A percentile compares a stretch with the other conserved stretches of the same genome.
Conservation (phyloP, 1,139 yeast genomes). For the Diutina scorzettiae region DNA sequence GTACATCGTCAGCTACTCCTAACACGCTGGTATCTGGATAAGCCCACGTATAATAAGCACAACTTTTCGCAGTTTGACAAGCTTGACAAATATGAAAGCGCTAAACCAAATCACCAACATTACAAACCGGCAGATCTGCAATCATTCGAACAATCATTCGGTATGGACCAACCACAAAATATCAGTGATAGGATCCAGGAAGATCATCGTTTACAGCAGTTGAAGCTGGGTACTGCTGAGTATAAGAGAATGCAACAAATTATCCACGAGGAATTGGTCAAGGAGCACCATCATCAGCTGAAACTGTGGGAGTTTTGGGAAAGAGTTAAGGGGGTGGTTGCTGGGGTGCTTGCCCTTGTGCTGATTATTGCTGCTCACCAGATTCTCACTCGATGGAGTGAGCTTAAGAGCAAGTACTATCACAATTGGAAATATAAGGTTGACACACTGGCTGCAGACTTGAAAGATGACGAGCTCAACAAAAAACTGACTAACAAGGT, state of each 20-base stretch:
- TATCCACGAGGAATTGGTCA: constrained; percentile 19
- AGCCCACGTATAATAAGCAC: neutral
- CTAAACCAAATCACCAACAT: neutral
- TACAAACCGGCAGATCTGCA: neutral
- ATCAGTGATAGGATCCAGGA: constrained; percentile 11
- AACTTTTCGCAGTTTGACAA: neutral
- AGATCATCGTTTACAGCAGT: constrained; percentile 23
- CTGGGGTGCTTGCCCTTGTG: constrained; percentile 21
- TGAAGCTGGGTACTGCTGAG: constrained; percentile 26
- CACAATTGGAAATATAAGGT: constrained; percentile 17
- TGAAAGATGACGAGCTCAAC: constrained; percentile 20
- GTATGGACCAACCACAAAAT: neutral
- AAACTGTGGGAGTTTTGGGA: constrained; percentile 19
- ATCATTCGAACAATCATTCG: neutral
- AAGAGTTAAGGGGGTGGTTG: constrained; percentile 22
- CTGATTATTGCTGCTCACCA: constrained; percentile 28
- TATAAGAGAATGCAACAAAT: constrained; percentile 22
- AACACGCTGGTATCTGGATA: neutral
- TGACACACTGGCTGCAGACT: constrained; percentile 16
- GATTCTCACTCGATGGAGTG: constrained; percentile 29
- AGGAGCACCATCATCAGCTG: constrained; percentile 13
- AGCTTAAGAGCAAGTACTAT: constrained; percentile 17
- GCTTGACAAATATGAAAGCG: neutral
- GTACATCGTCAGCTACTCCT: neutral
- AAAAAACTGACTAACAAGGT: constrained; percentile 16